These are phyloP conservation scores for Parachaetomium inaequale DNA, from an alignment of 495 filamentous ascomycete genomes.

Conservation along the genomic window DNA sequence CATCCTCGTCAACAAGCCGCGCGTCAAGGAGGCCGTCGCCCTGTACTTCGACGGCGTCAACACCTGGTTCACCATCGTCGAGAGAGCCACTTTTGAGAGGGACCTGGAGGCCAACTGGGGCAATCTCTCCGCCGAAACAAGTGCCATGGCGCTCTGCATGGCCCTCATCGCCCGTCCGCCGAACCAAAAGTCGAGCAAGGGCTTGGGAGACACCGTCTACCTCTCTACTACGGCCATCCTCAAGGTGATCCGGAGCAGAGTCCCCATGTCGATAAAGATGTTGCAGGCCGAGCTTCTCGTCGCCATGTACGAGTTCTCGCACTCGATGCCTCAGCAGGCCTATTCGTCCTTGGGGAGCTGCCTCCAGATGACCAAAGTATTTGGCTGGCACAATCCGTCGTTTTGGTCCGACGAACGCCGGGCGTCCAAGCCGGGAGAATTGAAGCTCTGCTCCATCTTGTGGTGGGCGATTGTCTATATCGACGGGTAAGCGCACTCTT, in stretches of 20 bases:
- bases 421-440: slow-evolving; percentile 13
- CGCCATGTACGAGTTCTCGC: slow-evolving; percentile 83
- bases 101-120: slow-evolving; percentile 24
- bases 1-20: slow-evolving; percentile 57
- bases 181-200: slow-evolving; percentile 10
- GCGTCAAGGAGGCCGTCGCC: slow-evolving; percentile 55
- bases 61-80: slow-evolving; percentile 33
- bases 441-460: slow-evolving; percentile 31
- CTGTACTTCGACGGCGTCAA: slow-evolving; percentile 29
- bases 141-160: slow-evolving; percentile 31
- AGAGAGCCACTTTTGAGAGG: slow-evolving; percentile 20
- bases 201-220: slow-evolving; percentile 26
- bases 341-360: slow-evolving; percentile 31
- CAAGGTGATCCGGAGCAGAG: slow-evolving; percentile 26
- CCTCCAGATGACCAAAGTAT: slow-evolving; percentile 28
- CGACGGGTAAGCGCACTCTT: slow-evolving; percentile 25
- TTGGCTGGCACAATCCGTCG: slow-evolving; percentile 27
- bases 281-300: slow-evolving; percentile 73
- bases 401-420: slow-evolving; percentile 25
- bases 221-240: slow-evolving; percentile 30
- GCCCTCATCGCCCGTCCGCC: slow-evolving; percentile 24
- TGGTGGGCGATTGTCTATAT: slow-evolving; percentile 36
- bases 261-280: slow-evolving; percentile 21
- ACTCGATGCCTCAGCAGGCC: slow-evolving; percentile 66
- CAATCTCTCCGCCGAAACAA: slow-evolving; percentile 28